phyloP scores from a whole-genome alignment of 768 basidiomycete species.

The Naganishia vishniacii region DNA sequence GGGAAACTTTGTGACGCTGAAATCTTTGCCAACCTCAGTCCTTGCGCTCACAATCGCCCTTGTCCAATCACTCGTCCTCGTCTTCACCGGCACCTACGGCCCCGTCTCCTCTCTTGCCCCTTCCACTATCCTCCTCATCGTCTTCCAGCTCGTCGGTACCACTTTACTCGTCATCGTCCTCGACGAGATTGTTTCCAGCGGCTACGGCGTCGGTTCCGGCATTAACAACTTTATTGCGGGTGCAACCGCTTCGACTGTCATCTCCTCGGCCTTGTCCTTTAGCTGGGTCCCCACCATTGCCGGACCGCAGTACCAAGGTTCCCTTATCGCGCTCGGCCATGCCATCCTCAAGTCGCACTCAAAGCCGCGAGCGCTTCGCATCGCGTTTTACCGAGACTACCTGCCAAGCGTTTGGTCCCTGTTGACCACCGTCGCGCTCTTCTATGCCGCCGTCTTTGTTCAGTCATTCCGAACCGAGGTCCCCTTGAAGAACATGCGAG shows the following conservation, averaged over 20 bases:
- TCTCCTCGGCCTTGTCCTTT: constrained; percentile 13
- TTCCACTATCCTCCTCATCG: constrained; percentile 6
- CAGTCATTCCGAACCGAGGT: constrained; percentile 13
- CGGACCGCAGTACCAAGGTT: constrained; percentile 15
- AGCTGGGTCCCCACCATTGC: constrained; percentile 1
- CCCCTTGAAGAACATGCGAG: constrained; percentile 13
- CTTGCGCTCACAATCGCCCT: constrained; percentile 10
- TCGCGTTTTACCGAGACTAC: constrained; percentile 12
- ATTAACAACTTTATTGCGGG: constrained; percentile 20
- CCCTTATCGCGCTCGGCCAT: constrained; percentile 1
- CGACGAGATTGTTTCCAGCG: constrained; percentile 12
- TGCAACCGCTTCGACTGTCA: constrained; percentile 1
- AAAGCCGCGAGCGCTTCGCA: background rate
- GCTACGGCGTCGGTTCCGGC: constrained; percentile 1
- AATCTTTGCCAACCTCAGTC: background rate
- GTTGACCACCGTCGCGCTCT: constrained; percentile 5
- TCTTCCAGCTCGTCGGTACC: constrained; percentile 9
- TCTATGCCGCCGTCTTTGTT: background rate
- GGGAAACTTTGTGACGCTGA: too few relatives aligned
- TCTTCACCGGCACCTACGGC: constrained; percentile 2
- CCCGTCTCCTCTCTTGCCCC: constrained; percentile 2
- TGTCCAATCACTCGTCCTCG: background rate
- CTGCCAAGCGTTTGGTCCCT: constrained; percentile 12
- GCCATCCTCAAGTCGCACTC: constrained; percentile 13
- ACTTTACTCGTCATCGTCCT: background rate